A percentile compares a stretch with the other conserved stretches of the same genome.
Conservation (phyloP, 257 asterid genomes). For the Ballota nigra region DNA sequence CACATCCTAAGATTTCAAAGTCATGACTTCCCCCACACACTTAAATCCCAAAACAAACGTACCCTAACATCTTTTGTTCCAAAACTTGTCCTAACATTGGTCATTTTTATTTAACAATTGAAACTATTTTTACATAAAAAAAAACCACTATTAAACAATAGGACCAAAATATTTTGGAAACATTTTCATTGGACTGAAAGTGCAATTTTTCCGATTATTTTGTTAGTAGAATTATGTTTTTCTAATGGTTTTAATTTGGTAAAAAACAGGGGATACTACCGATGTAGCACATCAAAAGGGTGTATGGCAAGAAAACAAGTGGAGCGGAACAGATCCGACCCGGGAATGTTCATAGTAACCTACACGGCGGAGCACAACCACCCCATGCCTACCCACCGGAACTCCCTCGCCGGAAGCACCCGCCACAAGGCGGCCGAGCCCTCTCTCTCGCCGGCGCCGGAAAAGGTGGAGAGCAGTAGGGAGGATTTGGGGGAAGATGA, state of each 20-base stretch:
- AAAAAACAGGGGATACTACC: conserved; percentile 76
- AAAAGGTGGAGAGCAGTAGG: conserved; percentile 47
- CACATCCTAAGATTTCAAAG: too few relatives aligned
- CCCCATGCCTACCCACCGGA: conserved; percentile 90
- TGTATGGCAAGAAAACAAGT: conserved; percentile 95
- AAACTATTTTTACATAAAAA: too few relatives aligned
- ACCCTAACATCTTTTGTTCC: too few relatives aligned
- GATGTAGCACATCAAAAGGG: conserved; percentile 90
- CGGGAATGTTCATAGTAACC: conserved; percentile 82
- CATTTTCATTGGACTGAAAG: too few relatives aligned
- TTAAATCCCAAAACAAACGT: too few relatives aligned
- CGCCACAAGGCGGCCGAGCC: conserved; percentile 57
- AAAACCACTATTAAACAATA: too few relatives aligned
- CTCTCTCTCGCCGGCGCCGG: conserved; percentile 47
- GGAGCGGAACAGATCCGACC: conserved; percentile 95
- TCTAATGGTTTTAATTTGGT: conserved; percentile 1
- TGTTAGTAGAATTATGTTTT: too few relatives aligned
- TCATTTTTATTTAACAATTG: too few relatives aligned
- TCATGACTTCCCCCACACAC: too few relatives aligned
- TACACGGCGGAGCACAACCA: conserved; percentile 93
- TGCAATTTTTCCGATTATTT: too few relatives aligned
- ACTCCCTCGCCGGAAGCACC: conserved; percentile 84
- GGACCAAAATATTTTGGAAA: too few relatives aligned
- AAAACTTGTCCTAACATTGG: too few relatives aligned
- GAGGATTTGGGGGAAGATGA: conserved; percentile 46